Evolutionary conservation across 768 basidiomycete genomes (phyloP).

Genomic region (Naganishia kalamii): DNA sequence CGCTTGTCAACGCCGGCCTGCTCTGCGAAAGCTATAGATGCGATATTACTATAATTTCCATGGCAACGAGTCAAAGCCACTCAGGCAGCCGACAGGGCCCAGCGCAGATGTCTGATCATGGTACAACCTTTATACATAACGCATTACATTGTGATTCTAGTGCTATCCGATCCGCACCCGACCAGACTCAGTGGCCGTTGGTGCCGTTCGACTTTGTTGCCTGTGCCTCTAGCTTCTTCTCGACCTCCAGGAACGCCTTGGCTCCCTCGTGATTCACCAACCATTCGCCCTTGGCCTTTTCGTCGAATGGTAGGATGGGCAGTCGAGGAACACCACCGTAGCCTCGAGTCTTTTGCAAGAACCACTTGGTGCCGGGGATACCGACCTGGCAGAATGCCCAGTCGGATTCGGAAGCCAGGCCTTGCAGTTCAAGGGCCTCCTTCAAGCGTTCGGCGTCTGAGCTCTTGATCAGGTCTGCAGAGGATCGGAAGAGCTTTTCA

Average conservation of each 20-base stretch:
- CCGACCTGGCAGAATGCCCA: constrained; percentile 68
- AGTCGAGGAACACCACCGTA: constrained; percentile 74
- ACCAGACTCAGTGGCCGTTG: constrained; percentile 11
- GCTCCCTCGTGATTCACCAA: constrained; percentile 70
- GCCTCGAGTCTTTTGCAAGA: constrained; percentile 63
- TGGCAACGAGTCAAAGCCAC: too few relatives aligned
- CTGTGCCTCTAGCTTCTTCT: constrained; percentile 46
- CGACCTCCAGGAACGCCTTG: constrained; percentile 60
- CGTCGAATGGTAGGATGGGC: constrained; percentile 64
- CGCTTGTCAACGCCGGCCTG: too few relatives aligned
- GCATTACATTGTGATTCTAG: neutral
- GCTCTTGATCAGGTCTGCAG: constrained; percentile 56
- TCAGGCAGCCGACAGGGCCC: too few relatives aligned
- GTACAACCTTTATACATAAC: constrained; percentile 16
- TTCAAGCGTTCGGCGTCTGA: constrained; percentile 52
- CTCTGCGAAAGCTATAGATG: too few relatives aligned
- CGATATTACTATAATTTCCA: too few relatives aligned
- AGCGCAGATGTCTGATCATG: neutral
- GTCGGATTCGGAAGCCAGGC: constrained; percentile 72
- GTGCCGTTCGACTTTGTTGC: constrained; percentile 8
- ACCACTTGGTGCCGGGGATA: constrained; percentile 75
- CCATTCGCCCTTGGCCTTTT: constrained; percentile 53
- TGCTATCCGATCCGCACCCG: neutral
- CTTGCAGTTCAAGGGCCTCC: constrained; percentile 70
- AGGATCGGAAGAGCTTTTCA: constrained; percentile 59